A percentile compares a stretch with the other conserved stretches of the same genome.
phyloP scores from a whole-genome alignment of 768 basidiomycete species.

The Mycena haematopus region DNA sequence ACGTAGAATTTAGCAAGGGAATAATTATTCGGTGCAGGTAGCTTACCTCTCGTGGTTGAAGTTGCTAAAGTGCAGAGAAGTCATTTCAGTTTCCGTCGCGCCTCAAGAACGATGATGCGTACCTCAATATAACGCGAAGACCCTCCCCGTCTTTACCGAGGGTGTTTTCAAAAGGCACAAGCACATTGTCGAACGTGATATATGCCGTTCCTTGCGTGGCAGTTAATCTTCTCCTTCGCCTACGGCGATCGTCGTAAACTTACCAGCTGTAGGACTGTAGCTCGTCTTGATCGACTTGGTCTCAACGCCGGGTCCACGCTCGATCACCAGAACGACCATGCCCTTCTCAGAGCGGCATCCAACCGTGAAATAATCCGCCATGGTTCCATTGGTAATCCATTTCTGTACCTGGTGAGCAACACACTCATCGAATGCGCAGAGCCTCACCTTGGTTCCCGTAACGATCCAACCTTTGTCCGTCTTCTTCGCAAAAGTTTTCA shows the following conservation, averaged over 20 bases:
- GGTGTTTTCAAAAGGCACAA: constrained; percentile 87
- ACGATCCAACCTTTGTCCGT: constrained; percentile 82
- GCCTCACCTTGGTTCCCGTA: constrained; percentile 77
- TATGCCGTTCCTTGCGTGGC: constrained; percentile 64
- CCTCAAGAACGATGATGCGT: constrained; percentile 18
- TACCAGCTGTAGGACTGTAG: constrained; percentile 82
- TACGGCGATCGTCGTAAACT: background rate
- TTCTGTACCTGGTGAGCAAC: constrained; percentile 42
- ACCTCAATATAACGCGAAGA: constrained; percentile 42
- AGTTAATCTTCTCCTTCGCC: background rate
- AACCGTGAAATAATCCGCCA: constrained; percentile 74
- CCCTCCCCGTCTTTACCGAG: constrained; percentile 55
- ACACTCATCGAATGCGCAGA: constrained; percentile 1
- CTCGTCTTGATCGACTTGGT: constrained; percentile 85
- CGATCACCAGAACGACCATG: constrained; percentile 36
- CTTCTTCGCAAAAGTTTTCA: constrained; percentile 73
- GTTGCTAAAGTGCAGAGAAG: constrained; percentile 56
- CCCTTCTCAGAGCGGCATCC: constrained; percentile 62
- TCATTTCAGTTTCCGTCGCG: constrained; percentile 60
- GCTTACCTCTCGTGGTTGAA: constrained; percentile 67
- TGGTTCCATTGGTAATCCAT: constrained; percentile 84
- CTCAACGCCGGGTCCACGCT: constrained; percentile 59
- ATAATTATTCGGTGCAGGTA: background rate
- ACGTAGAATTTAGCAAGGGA: background rate
- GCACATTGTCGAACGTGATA: constrained; percentile 83